Evolutionary conservation across 2,329 filamentous ascomycete genomes (phyloP).

Genomic region (Elsinoe australis): DNA sequence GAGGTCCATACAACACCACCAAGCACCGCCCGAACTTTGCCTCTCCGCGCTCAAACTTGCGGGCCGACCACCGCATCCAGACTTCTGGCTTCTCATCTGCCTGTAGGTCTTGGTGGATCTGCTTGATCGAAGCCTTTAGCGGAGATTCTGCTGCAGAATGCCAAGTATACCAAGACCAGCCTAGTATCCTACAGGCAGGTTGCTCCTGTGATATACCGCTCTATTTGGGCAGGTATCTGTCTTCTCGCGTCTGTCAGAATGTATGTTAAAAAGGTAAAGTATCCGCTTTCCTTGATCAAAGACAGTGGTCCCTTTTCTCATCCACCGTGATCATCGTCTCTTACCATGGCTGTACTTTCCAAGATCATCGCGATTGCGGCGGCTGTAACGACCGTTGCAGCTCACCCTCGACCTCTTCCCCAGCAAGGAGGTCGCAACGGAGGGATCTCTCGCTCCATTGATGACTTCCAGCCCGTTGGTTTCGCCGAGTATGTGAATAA

Average conservation of each 20-base stretch:
- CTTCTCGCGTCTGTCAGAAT: neutral
- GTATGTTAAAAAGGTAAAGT: neutral
- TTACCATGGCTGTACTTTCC: slow-evolving; percentile 12
- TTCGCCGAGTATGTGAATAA: neutral
- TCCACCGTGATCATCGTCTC: neutral
- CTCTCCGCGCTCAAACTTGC: neutral
- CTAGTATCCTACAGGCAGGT: slow-evolving; percentile 16
- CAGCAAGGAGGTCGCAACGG: slow-evolving; percentile 2
- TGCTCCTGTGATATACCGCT: slow-evolving; percentile 14
- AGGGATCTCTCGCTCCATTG: slow-evolving; percentile 4
- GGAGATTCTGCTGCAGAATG: slow-evolving; percentile 12
- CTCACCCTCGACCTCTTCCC: slow-evolving; percentile 1
- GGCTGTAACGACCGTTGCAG: slow-evolving; percentile 3
- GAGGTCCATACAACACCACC: neutral
- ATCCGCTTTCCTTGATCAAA: neutral
- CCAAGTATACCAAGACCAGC: slow-evolving; percentile 13
- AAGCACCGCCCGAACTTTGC: neutral
- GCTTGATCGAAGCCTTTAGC: slow-evolving; percentile 3
- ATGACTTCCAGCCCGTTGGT: slow-evolving; percentile 7
- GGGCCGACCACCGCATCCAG: neutral
- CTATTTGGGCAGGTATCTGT: slow-evolving; percentile 14
- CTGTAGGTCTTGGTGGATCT: neutral
- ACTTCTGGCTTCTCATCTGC: slow-evolving; percentile 1
- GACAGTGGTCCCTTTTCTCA: neutral
- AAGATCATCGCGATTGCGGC: slow-evolving; percentile 12